These are phyloP conservation scores for Geranium incanum DNA, from an alignment of 441 rosid species.

Conservation along the genomic window DNA sequence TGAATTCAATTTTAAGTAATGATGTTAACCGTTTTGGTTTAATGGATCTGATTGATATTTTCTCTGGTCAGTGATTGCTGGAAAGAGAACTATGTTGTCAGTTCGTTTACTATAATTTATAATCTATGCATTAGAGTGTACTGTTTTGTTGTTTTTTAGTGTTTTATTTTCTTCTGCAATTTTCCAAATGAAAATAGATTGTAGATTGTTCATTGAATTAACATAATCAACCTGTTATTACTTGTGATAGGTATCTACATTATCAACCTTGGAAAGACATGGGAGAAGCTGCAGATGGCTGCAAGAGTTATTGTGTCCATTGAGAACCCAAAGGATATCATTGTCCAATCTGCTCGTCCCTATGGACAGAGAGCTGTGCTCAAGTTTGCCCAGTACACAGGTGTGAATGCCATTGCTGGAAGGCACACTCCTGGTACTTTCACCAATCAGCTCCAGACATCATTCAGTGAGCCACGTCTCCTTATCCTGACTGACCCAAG, in stretches of 20 bases:
- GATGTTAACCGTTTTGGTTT: too few relatives aligned
- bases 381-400: conserved; percentile 86
- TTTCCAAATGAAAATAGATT: too few relatives aligned
- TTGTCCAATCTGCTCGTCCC: conserved; percentile 88
- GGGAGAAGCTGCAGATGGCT: conserved; percentile 85
- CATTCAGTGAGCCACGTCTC: conserved; percentile 80
- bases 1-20: too few relatives aligned
- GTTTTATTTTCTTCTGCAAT: not conserved
- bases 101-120: too few relatives aligned
- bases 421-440: conserved; percentile 98
- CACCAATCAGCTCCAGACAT: conserved; percentile 79
- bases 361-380: conserved; percentile 84
- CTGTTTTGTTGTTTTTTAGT: too few relatives aligned
- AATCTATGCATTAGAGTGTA: too few relatives aligned
- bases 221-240: not conserved
- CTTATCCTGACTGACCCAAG: conserved; percentile 85
- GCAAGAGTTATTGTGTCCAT: conserved; percentile 80
- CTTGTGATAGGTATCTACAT: conserved; percentile 57
- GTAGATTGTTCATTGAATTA: not conserved
- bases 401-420: conserved; percentile 89
- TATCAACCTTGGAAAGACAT: conserved; percentile 80
- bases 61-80: too few relatives aligned
- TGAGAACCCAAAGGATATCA: conserved; percentile 85
- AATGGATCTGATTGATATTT: too few relatives aligned
- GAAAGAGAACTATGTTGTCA: too few relatives aligned